Evolutionary conservation across 2,329 filamentous ascomycete genomes (phyloP).

Genomic region (Passalora sequoiae): DNA sequence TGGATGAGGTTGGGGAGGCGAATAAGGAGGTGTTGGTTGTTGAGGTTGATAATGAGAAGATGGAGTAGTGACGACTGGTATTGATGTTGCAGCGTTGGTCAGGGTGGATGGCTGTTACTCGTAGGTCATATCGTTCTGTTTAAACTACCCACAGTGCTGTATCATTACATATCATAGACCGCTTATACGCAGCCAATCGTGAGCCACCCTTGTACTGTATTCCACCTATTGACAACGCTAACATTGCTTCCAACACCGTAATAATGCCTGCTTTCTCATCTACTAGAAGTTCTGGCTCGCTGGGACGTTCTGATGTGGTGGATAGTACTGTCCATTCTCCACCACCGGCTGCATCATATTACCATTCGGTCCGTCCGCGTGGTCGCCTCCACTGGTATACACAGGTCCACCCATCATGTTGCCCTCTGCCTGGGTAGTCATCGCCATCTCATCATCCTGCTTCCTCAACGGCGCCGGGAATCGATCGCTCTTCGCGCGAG

Average conservation of each 20-base stretch:
- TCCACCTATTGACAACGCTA: neutral
- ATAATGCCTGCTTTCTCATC: neutral
- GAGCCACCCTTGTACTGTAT: neutral
- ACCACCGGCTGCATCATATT: neutral
- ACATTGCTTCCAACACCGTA: neutral
- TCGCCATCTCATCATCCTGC: conserved; percentile 28
- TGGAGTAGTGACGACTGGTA: neutral
- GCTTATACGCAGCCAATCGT: neutral
- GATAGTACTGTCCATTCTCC: neutral
- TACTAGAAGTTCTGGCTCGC: neutral
- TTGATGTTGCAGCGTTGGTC: neutral
- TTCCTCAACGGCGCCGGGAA: conserved; percentile 32
- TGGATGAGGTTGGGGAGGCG: conserved; percentile 48
- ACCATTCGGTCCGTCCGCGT: neutral
- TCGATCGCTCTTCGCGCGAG: conserved; percentile 43
- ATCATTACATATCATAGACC: neutral
- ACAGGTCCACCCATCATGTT: conserved; percentile 31
- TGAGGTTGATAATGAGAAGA: conserved; percentile 29
- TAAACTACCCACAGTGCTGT: no score
- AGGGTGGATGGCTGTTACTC: no score
- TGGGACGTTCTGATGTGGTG: neutral
- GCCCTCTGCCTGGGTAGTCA: conserved; percentile 23
- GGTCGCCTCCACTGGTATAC: conserved; percentile 24
- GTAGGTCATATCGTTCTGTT: no score
- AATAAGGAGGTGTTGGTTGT: conserved; percentile 31